Percentiles rank a stretch among this genome's conserved stretches.
These are phyloP conservation scores for Bipolaris gigantea DNA, from an alignment of 2,329 filamentous ascomycete genomes.

Conservation along the genomic window DNA sequence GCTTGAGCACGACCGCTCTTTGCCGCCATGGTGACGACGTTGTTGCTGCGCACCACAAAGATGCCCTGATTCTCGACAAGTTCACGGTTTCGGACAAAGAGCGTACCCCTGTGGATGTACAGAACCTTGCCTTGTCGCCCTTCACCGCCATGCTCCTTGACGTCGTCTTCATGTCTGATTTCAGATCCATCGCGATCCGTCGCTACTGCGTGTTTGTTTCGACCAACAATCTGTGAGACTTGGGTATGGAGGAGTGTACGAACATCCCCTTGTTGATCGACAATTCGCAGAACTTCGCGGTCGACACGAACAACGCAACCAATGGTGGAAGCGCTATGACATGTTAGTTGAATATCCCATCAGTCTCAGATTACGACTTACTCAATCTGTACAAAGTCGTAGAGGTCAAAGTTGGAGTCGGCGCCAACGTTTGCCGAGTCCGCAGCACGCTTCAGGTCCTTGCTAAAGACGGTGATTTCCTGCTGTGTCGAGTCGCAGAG, in stretches of 20 bases:
- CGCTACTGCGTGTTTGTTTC: slow-evolving; percentile 81
- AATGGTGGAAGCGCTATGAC: slow-evolving; percentile 72
- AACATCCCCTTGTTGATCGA: slow-evolving; percentile 86
- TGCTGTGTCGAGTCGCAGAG: slow-evolving; percentile 89
- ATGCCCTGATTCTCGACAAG: slow-evolving; percentile 86
- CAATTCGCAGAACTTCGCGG: slow-evolving; percentile 82
- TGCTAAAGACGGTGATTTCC: slow-evolving; percentile 97
- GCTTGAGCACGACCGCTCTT: slow-evolving; percentile 80
- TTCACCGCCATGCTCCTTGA: slow-evolving; percentile 87
- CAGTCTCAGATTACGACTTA: slow-evolving; percentile 44
- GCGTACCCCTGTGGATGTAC: slow-evolving; percentile 89
- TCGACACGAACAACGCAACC: slow-evolving; percentile 95
- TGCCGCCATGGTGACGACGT: slow-evolving; percentile 87
- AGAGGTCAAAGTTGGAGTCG: slow-evolving; percentile 86
- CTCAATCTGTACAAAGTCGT: slow-evolving; percentile 93
- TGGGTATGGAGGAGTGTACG: slow-evolving; percentile 86
- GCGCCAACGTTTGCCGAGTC: slow-evolving; percentile 85
- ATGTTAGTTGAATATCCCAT: slow-evolving; percentile 13
- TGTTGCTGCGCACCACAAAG: slow-evolving; percentile 82
- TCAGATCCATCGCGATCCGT: slow-evolving; percentile 93
- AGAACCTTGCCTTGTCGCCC: slow-evolving; percentile 84
- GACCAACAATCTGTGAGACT: slow-evolving; percentile 84
- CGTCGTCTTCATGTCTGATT: slow-evolving; percentile 86
- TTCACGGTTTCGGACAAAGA: slow-evolving; percentile 85
- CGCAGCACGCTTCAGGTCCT: slow-evolving; percentile 89